Evolutionary conservation across 352 stramenopile genomes (phyloP), one percentile per base, ranked within the genome.

Genomic region (Sclerospora graminicola): DNA sequence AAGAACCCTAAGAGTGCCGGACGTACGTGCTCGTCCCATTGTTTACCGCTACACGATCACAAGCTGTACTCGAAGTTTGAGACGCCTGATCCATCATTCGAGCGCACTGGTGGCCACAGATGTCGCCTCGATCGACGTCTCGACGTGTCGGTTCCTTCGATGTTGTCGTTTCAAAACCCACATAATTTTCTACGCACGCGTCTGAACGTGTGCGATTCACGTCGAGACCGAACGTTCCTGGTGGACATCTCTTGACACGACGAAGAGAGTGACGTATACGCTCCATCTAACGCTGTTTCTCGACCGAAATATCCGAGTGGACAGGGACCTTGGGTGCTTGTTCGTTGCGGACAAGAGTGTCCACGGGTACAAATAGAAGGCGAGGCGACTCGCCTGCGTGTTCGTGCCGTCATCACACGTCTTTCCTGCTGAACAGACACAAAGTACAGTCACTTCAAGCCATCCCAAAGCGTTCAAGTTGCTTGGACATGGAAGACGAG

Each of bases 81-180:
- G 0, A 84, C 59, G 33, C 89, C 96, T 0, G 41, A 54, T 0
- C 89, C 89, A 24, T 57, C 53, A 19, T 89, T 74, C 8, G 74
- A 77, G 5, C 89, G 84, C 6, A 92, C 64, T 56, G n/a, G n/a
- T 96, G 64, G 32, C 44, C 68, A 47, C 87, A 97, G 20, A 66
- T 57, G 20, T 94, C 95, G 0, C 89, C 89, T n/a, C 58, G 60
- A 30, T 97, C 80, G n/a, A 55, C 24, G 6, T 68, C 57, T 29
- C 58, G 58, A 16, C 66, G 75, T 5, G 55, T 30, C 0, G 88
- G 88, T 4, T 55, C 57, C 5, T 57, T 78, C 0, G 80, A 78
- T 4, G 58, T 77, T 0, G 81, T 90, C 1, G 47, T 77, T 10
- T 70, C 73, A 4, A 94, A 51, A 54, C 85, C 96, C 5, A 96